phyloP scores from a whole-genome alignment of 169 alveolate genomes.

The Cryptosporidium meleagridis region DNA sequence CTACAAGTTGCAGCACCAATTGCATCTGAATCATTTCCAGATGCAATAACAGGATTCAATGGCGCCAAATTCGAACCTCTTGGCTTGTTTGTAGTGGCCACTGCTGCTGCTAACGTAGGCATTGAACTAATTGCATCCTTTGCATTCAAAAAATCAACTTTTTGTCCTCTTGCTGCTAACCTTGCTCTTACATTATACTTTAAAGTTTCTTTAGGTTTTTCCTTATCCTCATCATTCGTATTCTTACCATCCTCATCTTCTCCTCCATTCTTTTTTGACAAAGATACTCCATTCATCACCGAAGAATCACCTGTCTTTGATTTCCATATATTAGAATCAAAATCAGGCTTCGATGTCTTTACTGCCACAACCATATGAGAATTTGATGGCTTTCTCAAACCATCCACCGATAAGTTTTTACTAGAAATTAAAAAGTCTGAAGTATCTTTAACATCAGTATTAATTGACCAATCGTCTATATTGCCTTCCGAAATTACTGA shows the following conservation, averaged over 20 bases:
- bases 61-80: not conserved
- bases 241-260: not conserved
- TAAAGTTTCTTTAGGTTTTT: constrained; percentile 50
- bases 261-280: not conserved
- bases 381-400: constrained; percentile 26
- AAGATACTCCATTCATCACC: not conserved
- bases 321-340: constrained; percentile 73
- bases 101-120: constrained; percentile 75
- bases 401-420: not conserved
- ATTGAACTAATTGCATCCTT: constrained; percentile 48
- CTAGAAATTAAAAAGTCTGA: constrained; percentile 13
- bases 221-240: not conserved
- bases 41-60: not conserved
- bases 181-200: constrained; percentile 71
- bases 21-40: not conserved
- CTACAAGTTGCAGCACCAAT: not conserved
- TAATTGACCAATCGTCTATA: constrained; percentile 68
- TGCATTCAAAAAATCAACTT: constrained; percentile 53
- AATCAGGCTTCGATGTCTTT: constrained; percentile 70
- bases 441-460: constrained; percentile 36
- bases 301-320: constrained; percentile 51
- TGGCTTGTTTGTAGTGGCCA: constrained; percentile 30
- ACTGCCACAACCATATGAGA: constrained; percentile 66
- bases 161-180: constrained; percentile 73
- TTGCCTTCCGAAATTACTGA: constrained; percentile 35